A percentile compares a stretch with the other conserved stretches of the same genome.
Evolutionary conservation across 805 yeast species (phyloP).

Genomic region (Nakazawaea populi): DNA sequence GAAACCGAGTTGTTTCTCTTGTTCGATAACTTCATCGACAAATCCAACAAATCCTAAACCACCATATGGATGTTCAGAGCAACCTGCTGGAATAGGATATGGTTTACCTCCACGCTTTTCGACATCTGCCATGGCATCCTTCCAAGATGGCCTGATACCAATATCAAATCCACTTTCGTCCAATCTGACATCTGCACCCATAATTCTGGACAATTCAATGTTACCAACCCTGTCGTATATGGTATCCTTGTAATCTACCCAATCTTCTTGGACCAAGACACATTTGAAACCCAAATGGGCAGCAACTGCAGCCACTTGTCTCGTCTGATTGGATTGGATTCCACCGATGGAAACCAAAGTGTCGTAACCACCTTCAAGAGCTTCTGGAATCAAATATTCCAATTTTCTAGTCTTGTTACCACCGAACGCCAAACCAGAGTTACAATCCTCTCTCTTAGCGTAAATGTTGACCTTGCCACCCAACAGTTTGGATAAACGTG

Average conservation of each 20-base stretch:
- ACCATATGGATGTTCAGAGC: constrained; percentile 30
- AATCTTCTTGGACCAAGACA: constrained; percentile 28
- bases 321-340: constrained; percentile 28
- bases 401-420: constrained; percentile 28
- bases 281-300: constrained; percentile 29
- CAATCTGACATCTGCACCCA: constrained; percentile 30
- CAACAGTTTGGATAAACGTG: constrained; percentile 21
- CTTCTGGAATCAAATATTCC: constrained; percentile 28
- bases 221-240: constrained; percentile 30
- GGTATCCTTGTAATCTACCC: constrained; percentile 30
- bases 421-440: constrained; percentile 29
- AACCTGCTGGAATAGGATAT: constrained; percentile 31
- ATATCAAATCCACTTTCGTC: constrained; percentile 29
- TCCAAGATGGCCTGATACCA: constrained; percentile 29
- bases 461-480: constrained; percentile 27
- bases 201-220: constrained; percentile 28
- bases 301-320: constrained; percentile 31
- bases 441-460: constrained; percentile 30
- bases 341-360: constrained; percentile 30
- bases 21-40: constrained; percentile 27
- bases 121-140: constrained; percentile 23
- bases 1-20: constrained; percentile 27
- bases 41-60: constrained; percentile 31
- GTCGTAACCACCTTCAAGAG: constrained; percentile 26
- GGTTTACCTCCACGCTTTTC: constrained; percentile 25